Conservation (phyloP, 2,329 filamentous ascomycete genomes). For the Neoascochyta sp. region DNA sequence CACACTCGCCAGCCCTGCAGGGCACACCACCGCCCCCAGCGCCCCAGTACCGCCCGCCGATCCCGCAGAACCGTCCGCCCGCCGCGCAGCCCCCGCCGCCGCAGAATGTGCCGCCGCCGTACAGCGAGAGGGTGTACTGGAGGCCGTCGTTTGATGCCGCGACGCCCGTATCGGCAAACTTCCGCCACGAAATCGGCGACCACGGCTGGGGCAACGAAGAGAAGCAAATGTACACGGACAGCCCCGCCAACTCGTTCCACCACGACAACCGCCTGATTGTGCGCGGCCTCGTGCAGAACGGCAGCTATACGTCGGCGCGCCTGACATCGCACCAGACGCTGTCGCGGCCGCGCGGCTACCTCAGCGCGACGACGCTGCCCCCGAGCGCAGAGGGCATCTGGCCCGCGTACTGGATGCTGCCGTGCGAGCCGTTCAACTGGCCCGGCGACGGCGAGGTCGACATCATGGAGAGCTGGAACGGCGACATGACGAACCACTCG, state of each 20-base stretch:
- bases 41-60: slow-evolving; percentile 9
- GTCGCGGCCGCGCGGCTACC: slow-evolving; percentile 49
- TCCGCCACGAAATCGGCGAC: slow-evolving; percentile 55
- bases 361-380: slow-evolving; percentile 51
- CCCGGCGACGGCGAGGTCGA: slow-evolving; percentile 59
- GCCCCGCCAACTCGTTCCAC: slow-evolving; percentile 53
- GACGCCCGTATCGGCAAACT: slow-evolving; percentile 49
- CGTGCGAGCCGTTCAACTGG: slow-evolving; percentile 57
- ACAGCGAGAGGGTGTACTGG: slow-evolving; percentile 48
- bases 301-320: slow-evolving; percentile 54
- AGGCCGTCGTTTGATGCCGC: slow-evolving; percentile 49
- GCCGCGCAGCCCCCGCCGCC: slow-evolving; percentile 28
- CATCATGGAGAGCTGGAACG: slow-evolving; percentile 61
- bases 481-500: slow-evolving; percentile 52
- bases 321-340: slow-evolving; percentile 54
- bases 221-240: slow-evolving; percentile 55
- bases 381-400: slow-evolving; percentile 57
- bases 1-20: slow-evolving; percentile 21
- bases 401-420: slow-evolving; percentile 61
- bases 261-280: slow-evolving; percentile 52
- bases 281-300: slow-evolving; percentile 46
- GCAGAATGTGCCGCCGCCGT: slow-evolving; percentile 24
- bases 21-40: too few relatives aligned
- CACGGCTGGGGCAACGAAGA: slow-evolving; percentile 62
- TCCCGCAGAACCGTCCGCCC: slow-evolving; percentile 28